These are phyloP conservation scores for Mycena kentingensis DNA, from an alignment of 768 basidiomycete genomes.

Conservation along the genomic window DNA sequence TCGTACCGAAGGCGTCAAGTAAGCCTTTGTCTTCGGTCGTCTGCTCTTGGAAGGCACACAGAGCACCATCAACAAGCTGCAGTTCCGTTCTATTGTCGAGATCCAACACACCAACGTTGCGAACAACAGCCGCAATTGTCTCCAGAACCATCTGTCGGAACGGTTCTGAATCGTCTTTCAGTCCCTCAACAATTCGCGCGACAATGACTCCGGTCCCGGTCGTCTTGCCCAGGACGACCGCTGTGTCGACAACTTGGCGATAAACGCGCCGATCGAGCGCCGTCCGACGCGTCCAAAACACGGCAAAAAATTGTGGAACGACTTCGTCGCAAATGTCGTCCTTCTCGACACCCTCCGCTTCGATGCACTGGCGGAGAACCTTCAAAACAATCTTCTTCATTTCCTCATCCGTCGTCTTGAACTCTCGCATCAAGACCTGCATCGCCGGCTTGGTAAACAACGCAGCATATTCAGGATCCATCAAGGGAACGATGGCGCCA, in stretches of 20 bases:
- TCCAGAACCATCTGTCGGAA: slow-evolving; percentile 99
- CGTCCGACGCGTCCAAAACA: slow-evolving; percentile 98
- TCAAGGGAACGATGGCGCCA: slow-evolving; percentile 97
- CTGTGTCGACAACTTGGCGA: slow-evolving; percentile 96
- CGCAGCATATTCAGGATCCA: slow-evolving; percentile 98
- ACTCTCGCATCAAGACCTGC: slow-evolving; percentile 96
- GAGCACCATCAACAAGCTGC: slow-evolving; percentile 93
- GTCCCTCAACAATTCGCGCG: slow-evolving; percentile 79
- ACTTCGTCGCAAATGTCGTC: slow-evolving; percentile 96
- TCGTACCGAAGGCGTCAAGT: slow-evolving; percentile 96
- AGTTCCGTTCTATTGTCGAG: slow-evolving; percentile 94
- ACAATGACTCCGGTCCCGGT: slow-evolving; percentile 94
- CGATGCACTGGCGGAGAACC: slow-evolving; percentile 97
- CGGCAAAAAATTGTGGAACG: slow-evolving; percentile 96
- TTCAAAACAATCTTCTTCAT: slow-evolving; percentile 99
- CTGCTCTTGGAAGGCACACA: slow-evolving; percentile 99
- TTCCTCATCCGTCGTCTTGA: slow-evolving; percentile 98
- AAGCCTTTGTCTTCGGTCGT: slow-evolving; percentile 98
- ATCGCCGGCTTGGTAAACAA: slow-evolving; percentile 98
- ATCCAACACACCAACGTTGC: slow-evolving; percentile 89
- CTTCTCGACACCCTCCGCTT: slow-evolving; percentile 95
- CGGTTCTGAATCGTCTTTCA: slow-evolving; percentile 88
- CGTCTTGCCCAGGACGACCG: slow-evolving; percentile 96
- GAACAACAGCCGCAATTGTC: slow-evolving; percentile 94
- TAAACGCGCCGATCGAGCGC: slow-evolving; percentile 96